Evolutionary conservation across 148 eudicot genomes (phyloP).

Genomic region (Vaccinium vitisidaea): DNA sequence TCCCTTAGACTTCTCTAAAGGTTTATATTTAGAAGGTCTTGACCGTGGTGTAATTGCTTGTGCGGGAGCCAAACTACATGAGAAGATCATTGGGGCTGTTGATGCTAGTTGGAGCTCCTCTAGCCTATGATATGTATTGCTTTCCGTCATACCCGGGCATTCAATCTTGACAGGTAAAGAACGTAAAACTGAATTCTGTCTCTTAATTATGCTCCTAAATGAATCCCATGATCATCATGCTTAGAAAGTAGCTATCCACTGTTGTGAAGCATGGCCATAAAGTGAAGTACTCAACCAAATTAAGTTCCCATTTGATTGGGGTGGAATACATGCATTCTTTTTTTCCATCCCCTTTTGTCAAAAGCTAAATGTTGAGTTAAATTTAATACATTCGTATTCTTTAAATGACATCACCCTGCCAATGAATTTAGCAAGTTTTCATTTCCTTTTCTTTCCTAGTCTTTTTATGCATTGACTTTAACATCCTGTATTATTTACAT

Average conservation of each 20-base stretch:
- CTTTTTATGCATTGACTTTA: background rate
- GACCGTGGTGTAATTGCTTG: conserved; percentile 51
- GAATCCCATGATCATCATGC: background rate
- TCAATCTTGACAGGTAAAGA: background rate
- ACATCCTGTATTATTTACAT: background rate
- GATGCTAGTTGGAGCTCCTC: conserved; percentile 59
- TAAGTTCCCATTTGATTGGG: background rate
- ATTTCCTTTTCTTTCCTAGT: background rate
- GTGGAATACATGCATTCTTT: background rate
- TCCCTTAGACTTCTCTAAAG: conserved; percentile 40
- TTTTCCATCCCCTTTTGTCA: background rate
- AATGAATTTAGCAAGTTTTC: background rate
- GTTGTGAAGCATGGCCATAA: background rate
- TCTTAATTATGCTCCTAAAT: background rate
- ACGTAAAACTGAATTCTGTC: background rate
- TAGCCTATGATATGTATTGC: conserved; percentile 25
- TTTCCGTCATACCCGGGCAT: background rate
- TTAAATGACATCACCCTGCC: background rate
- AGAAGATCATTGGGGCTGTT: conserved; percentile 41
- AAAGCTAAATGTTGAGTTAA: background rate
- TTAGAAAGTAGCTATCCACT: background rate
- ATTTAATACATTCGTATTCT: background rate
- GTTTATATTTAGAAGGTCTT: conserved; percentile 44
- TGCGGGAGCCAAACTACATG: conserved; percentile 39
- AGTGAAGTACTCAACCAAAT: background rate